phyloP scores from a whole-genome alignment of 225 moss, liverwort and hornwort genomes.

The Pseudoscleropodium purum region DNA sequence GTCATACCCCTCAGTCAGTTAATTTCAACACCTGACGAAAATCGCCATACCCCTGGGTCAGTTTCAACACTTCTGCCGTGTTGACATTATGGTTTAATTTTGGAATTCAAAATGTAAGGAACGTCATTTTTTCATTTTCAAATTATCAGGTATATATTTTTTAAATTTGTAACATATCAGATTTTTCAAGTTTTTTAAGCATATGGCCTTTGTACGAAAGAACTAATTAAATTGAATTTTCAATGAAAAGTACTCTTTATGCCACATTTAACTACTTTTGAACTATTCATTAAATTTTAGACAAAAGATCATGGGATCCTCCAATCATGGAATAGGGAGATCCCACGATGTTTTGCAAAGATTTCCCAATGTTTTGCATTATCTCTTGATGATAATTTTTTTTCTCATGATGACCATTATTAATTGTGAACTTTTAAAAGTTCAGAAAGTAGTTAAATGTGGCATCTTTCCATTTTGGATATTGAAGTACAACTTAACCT shows the following conservation, averaged over 20 bases:
- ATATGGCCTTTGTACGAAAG: too few species aligned
- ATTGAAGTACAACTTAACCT: not conserved
- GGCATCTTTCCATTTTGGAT: not conserved
- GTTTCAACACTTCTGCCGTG: not conserved
- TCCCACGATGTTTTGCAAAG: too few species aligned
- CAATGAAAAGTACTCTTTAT: not conserved
- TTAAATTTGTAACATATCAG: not conserved
- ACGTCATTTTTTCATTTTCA: not conserved
- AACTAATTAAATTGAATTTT: not conserved
- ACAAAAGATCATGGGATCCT: too few species aligned
- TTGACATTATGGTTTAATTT: not conserved
- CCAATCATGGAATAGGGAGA: too few species aligned
- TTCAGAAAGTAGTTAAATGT: too few species aligned
- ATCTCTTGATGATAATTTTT: too few species aligned
- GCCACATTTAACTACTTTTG: too few species aligned
- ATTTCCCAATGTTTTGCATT: too few species aligned
- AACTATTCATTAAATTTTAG: too few species aligned
- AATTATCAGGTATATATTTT: not conserved
- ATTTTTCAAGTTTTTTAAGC: not conserved
- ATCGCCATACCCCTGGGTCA: too few species aligned
- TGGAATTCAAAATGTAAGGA: not conserved
- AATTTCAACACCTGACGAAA: not conserved
- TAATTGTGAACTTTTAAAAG: too few species aligned
- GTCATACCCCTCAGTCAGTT: not conserved
- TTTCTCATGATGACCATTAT: too few species aligned